Evolutionary conservation across 2,329 filamentous ascomycete genomes (phyloP).

Genomic region (Xylaria sp.): DNA sequence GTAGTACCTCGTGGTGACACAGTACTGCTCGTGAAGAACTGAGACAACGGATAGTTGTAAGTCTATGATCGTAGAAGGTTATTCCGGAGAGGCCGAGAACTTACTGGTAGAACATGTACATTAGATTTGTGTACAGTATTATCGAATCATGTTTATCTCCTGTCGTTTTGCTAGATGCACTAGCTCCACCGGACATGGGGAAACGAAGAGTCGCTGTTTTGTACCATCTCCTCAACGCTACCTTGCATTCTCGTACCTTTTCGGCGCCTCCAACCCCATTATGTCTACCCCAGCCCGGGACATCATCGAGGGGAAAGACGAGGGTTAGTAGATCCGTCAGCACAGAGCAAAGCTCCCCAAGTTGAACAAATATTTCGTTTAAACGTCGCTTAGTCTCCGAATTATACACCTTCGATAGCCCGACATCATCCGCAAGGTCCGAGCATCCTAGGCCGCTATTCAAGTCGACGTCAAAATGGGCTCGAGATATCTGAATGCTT

Average conservation of each 20-base stretch:
- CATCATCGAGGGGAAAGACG: constrained; percentile 57
- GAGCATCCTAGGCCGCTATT: constrained; percentile 52
- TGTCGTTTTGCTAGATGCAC: constrained; percentile 42
- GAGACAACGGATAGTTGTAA: constrained; percentile 30
- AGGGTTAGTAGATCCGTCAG: constrained; percentile 59
- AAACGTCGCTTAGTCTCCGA: constrained; percentile 57
- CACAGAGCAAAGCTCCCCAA: constrained; percentile 58
- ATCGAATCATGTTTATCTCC: constrained; percentile 53
- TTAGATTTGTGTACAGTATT: constrained; percentile 58
- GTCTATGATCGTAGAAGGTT: neutral
- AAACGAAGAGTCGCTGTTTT: constrained; percentile 52
- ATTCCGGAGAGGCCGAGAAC: constrained; percentile 34
- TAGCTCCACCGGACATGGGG: constrained; percentile 52
- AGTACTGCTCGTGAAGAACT: constrained; percentile 57
- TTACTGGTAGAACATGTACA: constrained; percentile 64
- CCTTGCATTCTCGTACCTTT: constrained; percentile 51
- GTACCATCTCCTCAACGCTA: constrained; percentile 54
- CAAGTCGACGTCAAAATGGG: constrained; percentile 57
- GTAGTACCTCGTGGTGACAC: constrained; percentile 59
- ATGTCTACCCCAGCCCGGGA: constrained; percentile 53
- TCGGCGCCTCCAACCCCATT: constrained; percentile 48
- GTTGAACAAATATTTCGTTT: constrained; percentile 57
- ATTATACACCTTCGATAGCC: constrained; percentile 57
- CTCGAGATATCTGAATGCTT: constrained; percentile 60
- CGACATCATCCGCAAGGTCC: constrained; percentile 59